Conservation (phyloP, 768 basidiomycete genomes). For the Coprinopsis strossmayeri region DNA sequence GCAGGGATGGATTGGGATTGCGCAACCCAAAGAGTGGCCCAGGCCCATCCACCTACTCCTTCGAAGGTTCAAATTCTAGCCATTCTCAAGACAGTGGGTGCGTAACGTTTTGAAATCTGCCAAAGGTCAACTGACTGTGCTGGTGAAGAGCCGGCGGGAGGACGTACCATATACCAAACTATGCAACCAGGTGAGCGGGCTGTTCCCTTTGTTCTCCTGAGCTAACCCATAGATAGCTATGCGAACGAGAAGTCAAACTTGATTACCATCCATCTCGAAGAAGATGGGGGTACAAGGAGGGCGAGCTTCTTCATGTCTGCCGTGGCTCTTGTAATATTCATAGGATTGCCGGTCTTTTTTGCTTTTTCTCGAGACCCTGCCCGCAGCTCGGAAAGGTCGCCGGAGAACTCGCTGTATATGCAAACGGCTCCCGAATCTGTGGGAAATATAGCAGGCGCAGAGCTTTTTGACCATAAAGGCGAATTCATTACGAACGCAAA, state of each 20-base stretch:
- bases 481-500: no score
- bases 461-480: no score
- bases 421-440: no score
- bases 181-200: slow-evolving; percentile 29
- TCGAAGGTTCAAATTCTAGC: slow-evolving; percentile 33
- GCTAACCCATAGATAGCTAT: slow-evolving; percentile 21
- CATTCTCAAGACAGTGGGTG: slow-evolving; percentile 34
- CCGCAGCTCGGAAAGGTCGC: slow-evolving; percentile 1
- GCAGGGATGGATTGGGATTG: background rate
- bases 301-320: slow-evolving; percentile 18
- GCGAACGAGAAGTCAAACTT: slow-evolving; percentile 30
- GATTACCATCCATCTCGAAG: slow-evolving; percentile 29
- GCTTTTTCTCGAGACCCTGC: slow-evolving; percentile 10
- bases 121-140: background rate
- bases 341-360: slow-evolving; percentile 19
- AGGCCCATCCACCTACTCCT: slow-evolving; percentile 20
- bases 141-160: slow-evolving; percentile 25
- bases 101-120: slow-evolving; percentile 11
- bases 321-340: slow-evolving; percentile 22
- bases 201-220: slow-evolving; percentile 1
- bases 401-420: background rate
- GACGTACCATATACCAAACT: slow-evolving; percentile 34
- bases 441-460: no score
- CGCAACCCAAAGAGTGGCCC: background rate
- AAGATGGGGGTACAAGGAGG: slow-evolving; percentile 23